Evolutionary conservation across 2,329 filamentous ascomycete species (phyloP), one percentile per base, ranked within the genome.

Genomic region (Paraconiothyrium brasiliense): DNA sequence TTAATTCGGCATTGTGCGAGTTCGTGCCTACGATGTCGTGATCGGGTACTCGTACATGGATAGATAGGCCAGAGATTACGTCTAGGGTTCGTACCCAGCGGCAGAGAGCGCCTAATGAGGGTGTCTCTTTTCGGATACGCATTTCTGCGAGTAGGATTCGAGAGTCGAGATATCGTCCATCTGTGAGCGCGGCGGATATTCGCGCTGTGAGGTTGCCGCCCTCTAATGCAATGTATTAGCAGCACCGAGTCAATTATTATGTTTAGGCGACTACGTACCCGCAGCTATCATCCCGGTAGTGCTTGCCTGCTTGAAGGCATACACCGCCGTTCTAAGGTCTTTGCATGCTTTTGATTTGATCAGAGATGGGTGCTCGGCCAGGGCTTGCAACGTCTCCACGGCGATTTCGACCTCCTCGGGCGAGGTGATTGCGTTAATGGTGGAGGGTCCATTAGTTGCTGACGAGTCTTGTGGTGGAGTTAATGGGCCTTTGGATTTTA

Each of bases 21-120:
- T 71, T 73, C 5, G 61, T 61, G n/a, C 71, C 70, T 14, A 69
- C 69, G 1, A 74, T 58, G 11, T 65, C 71, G 13, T 77, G 73
- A 43, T 74, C 73, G 49, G 79, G 76, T 2, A 82, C 82, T 58
- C 71, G 67, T 0, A 85, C 79, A 57, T 85, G 81, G 24, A 87
- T 86, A 3, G 87, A 87, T 8, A 91, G 78, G 1, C 89, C 89
- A 66, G 87, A 90, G 54, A 91, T 86, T 27, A 91, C 86, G 68
- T 92, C 89, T 30, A 92, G 79, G 70, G 91, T 89, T 60, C 90
- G 84, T 4, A 92, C 89, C 90, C 90, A 92, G 59, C 90, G 86
- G 74, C 89, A 91, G 8, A 92, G 77, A 1, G 89, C 88, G 22
- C 90, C 90, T 0, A 92, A 78, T 67, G 90, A 90, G 0, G 89